phyloP scores from a whole-genome alignment of 2,329 filamentous ascomycete genomes.

The Colletotrichum sp. region DNA sequence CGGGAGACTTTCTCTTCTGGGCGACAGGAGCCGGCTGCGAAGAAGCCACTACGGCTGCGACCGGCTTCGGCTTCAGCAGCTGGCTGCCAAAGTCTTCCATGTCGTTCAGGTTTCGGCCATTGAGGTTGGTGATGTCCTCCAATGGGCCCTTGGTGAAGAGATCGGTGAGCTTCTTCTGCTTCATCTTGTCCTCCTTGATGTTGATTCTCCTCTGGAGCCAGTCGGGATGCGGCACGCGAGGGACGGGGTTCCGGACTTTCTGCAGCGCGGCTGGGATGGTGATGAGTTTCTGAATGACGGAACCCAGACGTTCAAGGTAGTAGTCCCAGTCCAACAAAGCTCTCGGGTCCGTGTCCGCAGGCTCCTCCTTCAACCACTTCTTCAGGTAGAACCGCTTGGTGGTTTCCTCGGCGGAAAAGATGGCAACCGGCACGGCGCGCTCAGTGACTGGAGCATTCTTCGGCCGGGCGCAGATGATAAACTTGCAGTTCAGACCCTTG shows the following conservation, averaged over 20 bases:
- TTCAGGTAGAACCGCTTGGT: conserved; percentile 89
- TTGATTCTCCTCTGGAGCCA: conserved; percentile 96
- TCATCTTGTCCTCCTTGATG: conserved; percentile 94
- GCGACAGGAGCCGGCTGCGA: conserved; percentile 59
- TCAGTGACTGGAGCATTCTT: conserved; percentile 93
- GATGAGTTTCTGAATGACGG: conserved; percentile 98
- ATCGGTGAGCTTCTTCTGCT: conserved; percentile 98
- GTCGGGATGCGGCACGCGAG: conserved; percentile 90
- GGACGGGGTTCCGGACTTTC: conserved; percentile 93
- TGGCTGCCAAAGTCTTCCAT: conserved; percentile 82
- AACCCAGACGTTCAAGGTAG: conserved; percentile 93
- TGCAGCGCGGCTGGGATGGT: conserved; percentile 97
- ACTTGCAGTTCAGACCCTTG: conserved; percentile 99
- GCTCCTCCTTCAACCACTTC: conserved; percentile 96
- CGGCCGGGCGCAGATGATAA: conserved; percentile 91
- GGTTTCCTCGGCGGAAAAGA: conserved; percentile 90
- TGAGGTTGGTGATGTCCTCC: conserved; percentile 74
- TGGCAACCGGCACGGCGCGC: conserved; percentile 90
- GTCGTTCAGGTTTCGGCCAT: conserved; percentile 62
- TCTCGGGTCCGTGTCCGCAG: conserved; percentile 87
- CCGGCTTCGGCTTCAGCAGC: conserved; percentile 68
- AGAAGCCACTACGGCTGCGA: conserved; percentile 56
- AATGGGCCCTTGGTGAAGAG: conserved; percentile 79
- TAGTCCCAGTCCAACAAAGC: conserved; percentile 96
- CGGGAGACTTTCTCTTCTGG: conserved; percentile 78